These are phyloP conservation scores for Arthrobotrys musiformis DNA, from an alignment of 2,329 filamentous ascomycete species.

Conservation along the genomic window DNA sequence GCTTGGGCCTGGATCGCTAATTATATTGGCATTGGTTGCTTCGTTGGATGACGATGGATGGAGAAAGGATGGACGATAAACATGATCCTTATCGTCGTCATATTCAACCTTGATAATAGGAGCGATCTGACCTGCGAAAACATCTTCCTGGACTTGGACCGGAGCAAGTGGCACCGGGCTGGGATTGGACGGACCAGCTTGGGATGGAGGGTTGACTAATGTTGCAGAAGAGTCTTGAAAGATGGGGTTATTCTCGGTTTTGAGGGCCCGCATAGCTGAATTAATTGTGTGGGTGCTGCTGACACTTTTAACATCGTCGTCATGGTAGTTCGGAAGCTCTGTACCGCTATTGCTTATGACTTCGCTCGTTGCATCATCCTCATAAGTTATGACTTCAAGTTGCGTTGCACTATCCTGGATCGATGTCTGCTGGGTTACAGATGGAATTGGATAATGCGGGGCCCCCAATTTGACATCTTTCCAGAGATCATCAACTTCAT, in stretches of 20 bases:
- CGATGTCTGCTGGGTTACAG: constrained; percentile 40
- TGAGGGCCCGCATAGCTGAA: constrained; percentile 7
- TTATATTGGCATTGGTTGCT: neutral
- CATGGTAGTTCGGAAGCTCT: neutral
- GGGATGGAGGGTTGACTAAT: neutral
- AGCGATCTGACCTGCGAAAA: neutral
- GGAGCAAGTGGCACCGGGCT: neutral
- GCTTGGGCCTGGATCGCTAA: neutral
- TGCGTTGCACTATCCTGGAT: neutral
- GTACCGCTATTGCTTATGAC: constrained; percentile 24
- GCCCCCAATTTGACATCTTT: constrained; percentile 43
- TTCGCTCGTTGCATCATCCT: constrained; percentile 41
- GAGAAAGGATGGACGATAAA: neutral
- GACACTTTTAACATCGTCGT: constrained; percentile 28
- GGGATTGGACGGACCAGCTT: neutral
- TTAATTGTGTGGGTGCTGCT: constrained; percentile 44
- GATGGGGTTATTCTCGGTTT: neutral
- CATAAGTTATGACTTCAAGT: neutral
- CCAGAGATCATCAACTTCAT: constrained; percentile 37
- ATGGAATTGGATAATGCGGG: constrained; percentile 30
- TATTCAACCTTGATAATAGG: neutral
- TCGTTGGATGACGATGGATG: no score
- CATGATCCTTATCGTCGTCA: neutral
- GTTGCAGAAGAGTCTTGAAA: neutral
- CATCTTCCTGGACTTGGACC: neutral